Base-by-base conservation (phyloP, 441 rosid species). In the Populus hybrid region DNA sequence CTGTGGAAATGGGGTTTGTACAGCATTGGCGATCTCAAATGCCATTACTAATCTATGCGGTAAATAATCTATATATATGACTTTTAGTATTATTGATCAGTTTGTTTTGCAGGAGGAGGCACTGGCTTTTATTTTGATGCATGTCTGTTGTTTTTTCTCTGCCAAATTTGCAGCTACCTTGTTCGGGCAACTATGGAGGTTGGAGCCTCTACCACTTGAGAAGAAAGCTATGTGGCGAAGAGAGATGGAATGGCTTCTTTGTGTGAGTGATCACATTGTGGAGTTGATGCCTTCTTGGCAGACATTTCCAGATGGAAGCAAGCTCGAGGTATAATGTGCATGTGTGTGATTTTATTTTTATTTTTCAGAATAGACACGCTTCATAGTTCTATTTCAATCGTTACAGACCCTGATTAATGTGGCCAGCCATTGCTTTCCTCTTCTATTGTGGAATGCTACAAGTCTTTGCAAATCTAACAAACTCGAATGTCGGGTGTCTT, bases 31-130 rank as follows among this genome's bases (percentile, higher is more conserved):
- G 10, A 88, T 96, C 74, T 96, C 98, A 1, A 96, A 96, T 75
- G 98, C 98, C 81, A 94, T 96, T 74, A 94, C 99, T 69, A 96
- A 96, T 88, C 94, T 96, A 74, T 94, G 97, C 80, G 99, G 99
- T 96, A 88, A 74, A 87, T 77, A 64, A 53, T 20, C 28, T 32
- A 21, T 67, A 6, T 66, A 2, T 32, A 69, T 35, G 11, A 23
- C 63, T 1, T 46, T 32, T 0, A n/a, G 34, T 65, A 26, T 59
- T 38, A 20, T 42, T 76, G 72, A 26, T 68, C 79, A 23, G 63
- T 21, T 80, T 76, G 70, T 20, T 74, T 46, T 68, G 4, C 11
- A 67, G 73, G 65, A 66, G 24, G 61, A 12, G 32, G 46, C 23
- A 57, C 77, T 69, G 75, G 16, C 16, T 63, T 61, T 81, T 9